Evolutionary conservation across 148 eudicot species (phyloP).

Genomic region (Polygonum maritimum): DNA sequence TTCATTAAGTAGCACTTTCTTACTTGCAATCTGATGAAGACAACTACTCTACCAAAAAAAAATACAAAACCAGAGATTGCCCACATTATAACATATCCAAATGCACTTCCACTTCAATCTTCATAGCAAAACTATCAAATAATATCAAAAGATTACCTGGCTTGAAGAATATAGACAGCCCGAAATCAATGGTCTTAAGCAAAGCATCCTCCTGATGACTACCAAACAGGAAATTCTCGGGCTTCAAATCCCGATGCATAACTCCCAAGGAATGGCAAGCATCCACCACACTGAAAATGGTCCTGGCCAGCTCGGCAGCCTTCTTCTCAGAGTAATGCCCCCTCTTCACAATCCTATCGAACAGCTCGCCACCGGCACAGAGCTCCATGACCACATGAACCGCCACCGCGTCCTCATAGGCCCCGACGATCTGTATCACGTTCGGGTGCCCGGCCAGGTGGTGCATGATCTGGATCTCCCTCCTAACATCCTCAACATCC

Average conservation of each 20-base stretch:
- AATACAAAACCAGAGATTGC: neutral
- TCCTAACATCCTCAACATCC: conserved; percentile 17
- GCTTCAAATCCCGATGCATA: conserved; percentile 18
- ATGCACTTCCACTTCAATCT: neutral
- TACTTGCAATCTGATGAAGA: neutral
- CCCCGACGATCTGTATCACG: conserved; percentile 11
- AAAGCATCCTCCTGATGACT: conserved; percentile 12
- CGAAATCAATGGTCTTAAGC: conserved; percentile 19
- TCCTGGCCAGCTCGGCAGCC: conserved; percentile 13
- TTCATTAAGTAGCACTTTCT: neutral
- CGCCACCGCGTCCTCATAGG: conserved; percentile 16
- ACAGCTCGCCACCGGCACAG: conserved; percentile 18
- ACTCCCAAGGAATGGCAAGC: conserved; percentile 18
- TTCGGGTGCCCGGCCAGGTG: conserved; percentile 10
- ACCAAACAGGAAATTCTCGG: conserved; percentile 19
- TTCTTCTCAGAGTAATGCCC: conserved; percentile 18
- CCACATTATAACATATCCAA: neutral
- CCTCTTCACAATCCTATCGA: conserved; percentile 13
- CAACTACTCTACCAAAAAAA: neutral
- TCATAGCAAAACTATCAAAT: neutral
- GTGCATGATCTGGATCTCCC: conserved; percentile 23
- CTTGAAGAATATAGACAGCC: conserved; percentile 14
- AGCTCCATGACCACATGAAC: conserved; percentile 19
- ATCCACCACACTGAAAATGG: conserved; percentile 14
- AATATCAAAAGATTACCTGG: conserved; percentile 14